Conservation (phyloP, 2,329 filamentous ascomycete species). For the Fusarium incarnatum region DNA sequence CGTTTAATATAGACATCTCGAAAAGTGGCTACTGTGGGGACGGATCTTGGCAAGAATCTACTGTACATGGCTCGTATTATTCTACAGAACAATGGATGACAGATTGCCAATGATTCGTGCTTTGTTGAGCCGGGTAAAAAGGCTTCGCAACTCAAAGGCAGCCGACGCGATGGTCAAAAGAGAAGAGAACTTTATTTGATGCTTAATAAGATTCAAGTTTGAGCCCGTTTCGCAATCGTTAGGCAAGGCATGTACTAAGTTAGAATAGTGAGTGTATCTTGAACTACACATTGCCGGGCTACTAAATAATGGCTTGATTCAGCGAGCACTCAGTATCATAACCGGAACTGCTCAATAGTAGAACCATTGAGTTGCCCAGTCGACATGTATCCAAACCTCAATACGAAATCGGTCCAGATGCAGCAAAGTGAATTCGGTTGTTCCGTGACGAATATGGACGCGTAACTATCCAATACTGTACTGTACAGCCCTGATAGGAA, state of each 20-base stretch:
- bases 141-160: background rate
- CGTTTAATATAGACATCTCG: background rate
- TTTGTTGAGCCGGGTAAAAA: background rate
- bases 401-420: background rate
- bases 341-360: background rate
- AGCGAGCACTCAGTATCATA: background rate
- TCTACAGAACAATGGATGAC: background rate
- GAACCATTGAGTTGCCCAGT: background rate
- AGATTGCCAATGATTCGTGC: constrained; percentile 5
- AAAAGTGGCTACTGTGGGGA: constrained; percentile 7
- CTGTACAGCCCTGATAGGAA: constrained; percentile 28
- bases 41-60: background rate
- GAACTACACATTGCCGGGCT: background rate
- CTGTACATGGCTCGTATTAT: constrained; percentile 19
- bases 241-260: background rate
- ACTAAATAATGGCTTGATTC: background rate
- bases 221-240: background rate
- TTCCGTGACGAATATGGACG: constrained; percentile 29
- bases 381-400: background rate
- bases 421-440: background rate
- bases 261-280: background rate
- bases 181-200: background rate
- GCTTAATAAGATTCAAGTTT: background rate
- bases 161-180: background rate
- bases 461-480: constrained; percentile 11